Percentiles rank a stretch among this genome's conserved stretches.
phyloP scores from a whole-genome alignment of 768 basidiomycete species.

The Naganishia onofrii region DNA sequence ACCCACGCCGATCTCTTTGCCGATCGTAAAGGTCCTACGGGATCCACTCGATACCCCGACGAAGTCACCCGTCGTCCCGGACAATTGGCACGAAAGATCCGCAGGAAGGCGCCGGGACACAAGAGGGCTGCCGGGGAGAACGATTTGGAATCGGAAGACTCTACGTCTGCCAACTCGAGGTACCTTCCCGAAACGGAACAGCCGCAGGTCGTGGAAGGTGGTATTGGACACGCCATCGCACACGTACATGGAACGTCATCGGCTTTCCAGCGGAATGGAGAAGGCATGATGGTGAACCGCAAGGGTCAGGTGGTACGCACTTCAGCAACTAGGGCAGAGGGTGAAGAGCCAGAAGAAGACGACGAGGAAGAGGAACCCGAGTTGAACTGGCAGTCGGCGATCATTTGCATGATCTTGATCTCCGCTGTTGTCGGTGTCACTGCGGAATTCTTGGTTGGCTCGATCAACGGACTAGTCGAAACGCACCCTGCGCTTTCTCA shows the following conservation, averaged over 20 bases:
- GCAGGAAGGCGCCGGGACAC: not conserved
- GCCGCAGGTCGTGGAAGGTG: slow-evolving; percentile 22
- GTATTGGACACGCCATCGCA: slow-evolving; percentile 26
- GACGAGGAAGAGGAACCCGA: slow-evolving; percentile 50
- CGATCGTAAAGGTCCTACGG: slow-evolving; percentile 35
- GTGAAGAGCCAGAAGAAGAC: slow-evolving; percentile 33
- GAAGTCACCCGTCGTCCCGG: slow-evolving; percentile 34
- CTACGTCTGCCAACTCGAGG: not conserved
- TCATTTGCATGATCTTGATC: slow-evolving; percentile 43
- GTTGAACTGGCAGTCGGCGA: slow-evolving; percentile 42
- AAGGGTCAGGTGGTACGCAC: slow-evolving; percentile 8
- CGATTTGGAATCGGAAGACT: slow-evolving; percentile 3
- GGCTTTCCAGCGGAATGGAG: slow-evolving; percentile 10
- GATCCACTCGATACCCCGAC: slow-evolving; percentile 42
- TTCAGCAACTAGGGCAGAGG: not conserved
- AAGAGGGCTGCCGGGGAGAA: too few relatives aligned
- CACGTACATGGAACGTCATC: slow-evolving; percentile 28
- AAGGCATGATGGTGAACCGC: slow-evolving; percentile 23
- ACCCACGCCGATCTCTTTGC: slow-evolving; percentile 48
- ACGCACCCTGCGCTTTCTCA: slow-evolving; percentile 60
- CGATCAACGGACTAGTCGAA: slow-evolving; percentile 70
- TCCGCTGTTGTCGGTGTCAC: slow-evolving; percentile 59
- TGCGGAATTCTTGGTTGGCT: slow-evolving; percentile 65
- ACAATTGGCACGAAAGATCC: slow-evolving; percentile 5
- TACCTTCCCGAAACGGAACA: slow-evolving; percentile 1